A percentile compares a stretch with the other conserved stretches of the same genome.
phyloP scores from a whole-genome alignment of 345 rosid species.

The Garcia nutans region DNA sequence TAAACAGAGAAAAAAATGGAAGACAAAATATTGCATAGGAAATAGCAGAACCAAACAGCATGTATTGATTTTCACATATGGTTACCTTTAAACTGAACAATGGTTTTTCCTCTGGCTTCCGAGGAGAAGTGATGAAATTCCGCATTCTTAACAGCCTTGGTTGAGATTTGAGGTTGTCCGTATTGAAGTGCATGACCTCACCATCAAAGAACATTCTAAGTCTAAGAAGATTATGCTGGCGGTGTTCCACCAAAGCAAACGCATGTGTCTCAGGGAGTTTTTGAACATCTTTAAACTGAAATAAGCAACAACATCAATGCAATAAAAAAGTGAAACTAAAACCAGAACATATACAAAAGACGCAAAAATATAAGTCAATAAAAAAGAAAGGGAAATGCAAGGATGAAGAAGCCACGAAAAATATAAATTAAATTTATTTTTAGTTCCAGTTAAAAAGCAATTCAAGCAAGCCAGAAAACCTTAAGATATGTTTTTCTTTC shows the following conservation, averaged over 20 bases:
- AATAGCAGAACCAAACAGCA: background rate
- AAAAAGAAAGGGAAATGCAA: background rate
- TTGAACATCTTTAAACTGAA: conserved; percentile 55
- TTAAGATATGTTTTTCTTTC: background rate
- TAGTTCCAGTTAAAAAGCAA: background rate
- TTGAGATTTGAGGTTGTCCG: conserved; percentile 40
- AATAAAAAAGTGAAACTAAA: conserved; percentile 15
- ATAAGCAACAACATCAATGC: conserved; percentile 5
- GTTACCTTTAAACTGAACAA: conserved; percentile 73
- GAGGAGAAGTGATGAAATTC: conserved; percentile 53
- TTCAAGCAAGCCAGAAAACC: background rate
- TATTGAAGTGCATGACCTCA: conserved; percentile 51
- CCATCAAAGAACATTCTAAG: conserved; percentile 85
- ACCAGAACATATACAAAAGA: background rate
- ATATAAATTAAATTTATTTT: background rate
- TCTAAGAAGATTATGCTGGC: conserved; percentile 52
- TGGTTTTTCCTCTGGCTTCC: conserved; percentile 44
- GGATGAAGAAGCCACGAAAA: background rate
- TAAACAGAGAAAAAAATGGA: background rate
- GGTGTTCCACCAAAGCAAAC: conserved; percentile 88
- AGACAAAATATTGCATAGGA: background rate
- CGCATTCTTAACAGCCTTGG: conserved; percentile 59
- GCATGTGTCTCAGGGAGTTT: conserved; percentile 68
- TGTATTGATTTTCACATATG: background rate
- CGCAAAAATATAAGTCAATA: background rate